Evolutionary conservation across 2,329 filamentous ascomycete species (phyloP).

Genomic region (Stachybotrys chlorohalonatus): DNA sequence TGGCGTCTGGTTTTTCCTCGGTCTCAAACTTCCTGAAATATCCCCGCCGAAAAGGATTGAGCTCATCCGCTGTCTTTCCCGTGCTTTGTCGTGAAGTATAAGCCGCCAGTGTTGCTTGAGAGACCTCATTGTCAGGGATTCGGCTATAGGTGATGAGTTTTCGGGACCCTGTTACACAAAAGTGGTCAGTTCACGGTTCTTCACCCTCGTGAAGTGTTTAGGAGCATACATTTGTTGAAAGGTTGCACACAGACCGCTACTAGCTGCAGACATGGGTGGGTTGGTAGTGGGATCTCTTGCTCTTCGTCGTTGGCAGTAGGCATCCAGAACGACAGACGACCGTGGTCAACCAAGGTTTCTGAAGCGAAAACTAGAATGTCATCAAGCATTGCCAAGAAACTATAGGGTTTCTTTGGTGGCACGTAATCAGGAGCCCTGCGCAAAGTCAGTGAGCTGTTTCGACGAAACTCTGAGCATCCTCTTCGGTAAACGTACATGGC

Average conservation of each 20-base stretch:
- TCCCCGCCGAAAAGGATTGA: constrained; percentile 50
- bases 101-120: constrained; percentile 28
- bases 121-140: constrained; percentile 50
- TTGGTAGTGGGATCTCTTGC: constrained; percentile 66
- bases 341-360: constrained; percentile 65
- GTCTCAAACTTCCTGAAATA: constrained; percentile 48
- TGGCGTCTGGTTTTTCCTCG: constrained; percentile 13
- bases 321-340: constrained; percentile 92
- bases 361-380: constrained; percentile 81
- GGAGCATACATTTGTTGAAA: constrained; percentile 75
- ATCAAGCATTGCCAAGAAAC: constrained; percentile 80
- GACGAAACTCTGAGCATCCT: not conserved
- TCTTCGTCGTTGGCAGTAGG: constrained; percentile 77
- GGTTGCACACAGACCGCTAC: constrained; percentile 72
- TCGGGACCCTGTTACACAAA: constrained; percentile 60
- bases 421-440: constrained; percentile 54
- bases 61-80: constrained; percentile 46
- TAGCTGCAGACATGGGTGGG: constrained; percentile 65
- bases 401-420: constrained; percentile 85
- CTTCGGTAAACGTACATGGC: constrained; percentile 46
- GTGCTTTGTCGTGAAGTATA: constrained; percentile 19
- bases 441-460: constrained; percentile 6
- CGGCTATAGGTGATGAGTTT: constrained; percentile 80
- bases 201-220: too few species aligned
- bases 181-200: constrained; percentile 5